Base-by-base conservation (phyloP, 225 moss, liverwort and hornwort genomes). In the Rhytidiadelphus loreus region DNA sequence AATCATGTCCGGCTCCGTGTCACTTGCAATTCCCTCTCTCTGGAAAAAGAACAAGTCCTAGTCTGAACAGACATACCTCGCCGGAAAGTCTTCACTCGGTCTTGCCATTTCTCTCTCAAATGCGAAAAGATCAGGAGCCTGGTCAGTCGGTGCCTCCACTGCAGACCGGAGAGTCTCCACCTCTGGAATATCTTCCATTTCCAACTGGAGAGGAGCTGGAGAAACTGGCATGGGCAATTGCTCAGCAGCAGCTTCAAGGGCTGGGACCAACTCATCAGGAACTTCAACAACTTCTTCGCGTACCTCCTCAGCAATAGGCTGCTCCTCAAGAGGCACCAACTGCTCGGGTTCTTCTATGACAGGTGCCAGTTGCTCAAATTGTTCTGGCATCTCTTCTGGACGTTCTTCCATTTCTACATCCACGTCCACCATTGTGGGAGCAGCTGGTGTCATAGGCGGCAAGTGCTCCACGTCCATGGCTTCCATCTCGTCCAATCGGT, bases 401-500 rank as follows among this genome's bases (percentile, higher is more conserved):
- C 85, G 90, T 50, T 91, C 96, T 63, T 91, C 73, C 90, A 88
- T 94, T 80, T 93, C 92, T 63, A 83, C 89, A 50, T 96, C 96
- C 61, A 95, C 75, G 64, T 85, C 93, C 85, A 90, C 79, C 90
- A 88, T 66, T 62, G 87, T 46, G 41, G 92, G 93, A 85, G 89
- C 92, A 72, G 91, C 92, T 53, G 93, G 94, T 41, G 92, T 93
- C 93, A 93, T 90, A 70, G 93, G 93, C 82, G 89, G 92, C 94
- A 94, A 90, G 66, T 95, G 94, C 66, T 95, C 96, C 88, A 96
- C 86, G 90, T 98, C 97, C 95, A 98, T 95, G 68, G 92, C 91
- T 90, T 97, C 98, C 98, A 98, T 97, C 91, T 95, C 89, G 88
- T 97, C 98, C 93, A 98, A 94, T 82, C 95, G 95, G 86, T 96